phyloP scores from a whole-genome alignment of 2,329 filamentous ascomycete genomes.

The Waltergamsia citrina region DNA sequence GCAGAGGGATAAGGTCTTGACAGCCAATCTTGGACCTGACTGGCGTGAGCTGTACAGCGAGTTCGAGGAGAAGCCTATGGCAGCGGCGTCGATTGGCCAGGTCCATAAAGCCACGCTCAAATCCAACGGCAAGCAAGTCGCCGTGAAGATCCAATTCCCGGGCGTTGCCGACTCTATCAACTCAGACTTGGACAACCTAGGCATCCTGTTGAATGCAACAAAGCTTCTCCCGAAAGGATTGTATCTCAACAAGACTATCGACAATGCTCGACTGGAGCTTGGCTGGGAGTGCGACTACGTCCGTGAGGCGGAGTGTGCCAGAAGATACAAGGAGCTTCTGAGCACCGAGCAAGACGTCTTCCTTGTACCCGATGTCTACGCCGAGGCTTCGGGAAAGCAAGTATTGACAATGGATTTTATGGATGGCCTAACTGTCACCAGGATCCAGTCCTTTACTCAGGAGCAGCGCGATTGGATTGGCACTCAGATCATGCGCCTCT shows the following conservation, averaged over 20 bases:
- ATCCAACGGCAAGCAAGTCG: slow-evolving; percentile 65
- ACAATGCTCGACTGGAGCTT: slow-evolving; percentile 83
- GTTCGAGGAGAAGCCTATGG: slow-evolving; percentile 88
- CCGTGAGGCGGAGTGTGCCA: slow-evolving; percentile 75
- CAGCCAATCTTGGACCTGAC: slow-evolving; percentile 65
- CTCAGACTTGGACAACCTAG: slow-evolving; percentile 90
- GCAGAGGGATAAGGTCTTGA: slow-evolving; percentile 79
- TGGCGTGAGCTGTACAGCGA: slow-evolving; percentile 78
- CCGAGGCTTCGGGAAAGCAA: slow-evolving; percentile 72
- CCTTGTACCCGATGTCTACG: slow-evolving; percentile 66
- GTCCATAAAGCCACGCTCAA: slow-evolving; percentile 80
- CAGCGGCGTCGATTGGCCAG: slow-evolving; percentile 93
- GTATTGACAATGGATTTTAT: slow-evolving; percentile 93
- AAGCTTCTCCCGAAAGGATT: slow-evolving; percentile 83
- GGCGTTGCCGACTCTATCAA: slow-evolving; percentile 94
- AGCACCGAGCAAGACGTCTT: slow-evolving; percentile 58
- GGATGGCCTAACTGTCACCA: slow-evolving; percentile 77
- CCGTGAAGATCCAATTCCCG: slow-evolving; percentile 96
- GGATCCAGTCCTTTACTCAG: slow-evolving; percentile 66
- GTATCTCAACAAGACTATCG: slow-evolving; percentile 94
- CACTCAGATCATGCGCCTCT: slow-evolving; percentile 84
- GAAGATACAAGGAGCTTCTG: slow-evolving; percentile 70
- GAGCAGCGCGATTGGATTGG: slow-evolving; percentile 92
- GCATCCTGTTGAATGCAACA: slow-evolving; percentile 81
- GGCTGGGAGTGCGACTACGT: slow-evolving; percentile 96